These are phyloP conservation scores for Plasmodium blacklocki DNA, from an alignment of 169 alveolate genomes.

Conservation along the genomic window DNA sequence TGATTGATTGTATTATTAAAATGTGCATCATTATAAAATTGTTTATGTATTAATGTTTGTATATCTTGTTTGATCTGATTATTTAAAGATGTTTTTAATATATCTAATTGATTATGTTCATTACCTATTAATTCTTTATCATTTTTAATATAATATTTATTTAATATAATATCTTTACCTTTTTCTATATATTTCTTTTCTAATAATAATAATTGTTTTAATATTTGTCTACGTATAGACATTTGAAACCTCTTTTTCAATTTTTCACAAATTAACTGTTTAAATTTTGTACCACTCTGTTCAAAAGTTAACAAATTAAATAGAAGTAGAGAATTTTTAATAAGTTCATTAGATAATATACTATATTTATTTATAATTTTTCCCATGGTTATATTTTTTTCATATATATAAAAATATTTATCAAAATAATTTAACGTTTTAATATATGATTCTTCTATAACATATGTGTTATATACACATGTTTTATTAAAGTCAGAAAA, in stretches of 20 bases:
- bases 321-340: conserved; percentile 32
- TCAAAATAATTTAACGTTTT: conserved; percentile 54
- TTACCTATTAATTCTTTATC: conserved; percentile 25
- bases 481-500: conserved; percentile 34
- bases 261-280: conserved; percentile 20
- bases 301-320: conserved; percentile 59
- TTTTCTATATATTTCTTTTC: conserved; percentile 9
- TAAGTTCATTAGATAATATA: conserved; percentile 18
- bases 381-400: conserved; percentile 31
- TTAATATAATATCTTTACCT: conserved; percentile 31
- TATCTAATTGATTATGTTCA: not conserved
- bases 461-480: conserved; percentile 62
- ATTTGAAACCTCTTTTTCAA: conserved; percentile 7
- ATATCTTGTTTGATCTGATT: conserved; percentile 12
- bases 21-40: not conserved
- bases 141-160: not conserved
- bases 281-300: conserved; percentile 45
- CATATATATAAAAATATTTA: conserved; percentile 18
- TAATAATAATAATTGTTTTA: conserved; percentile 31
- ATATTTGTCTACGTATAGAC: conserved; percentile 47
- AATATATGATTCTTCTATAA: conserved; percentile 57
- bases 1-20: conserved; percentile 16
- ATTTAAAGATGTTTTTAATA: conserved; percentile 20
- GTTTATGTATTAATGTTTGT: conserved; percentile 1
- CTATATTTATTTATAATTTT: conserved; percentile 27